Base-by-base conservation (phyloP, 148 eudicot species). In the Rhododendron kiyosumense region DNA sequence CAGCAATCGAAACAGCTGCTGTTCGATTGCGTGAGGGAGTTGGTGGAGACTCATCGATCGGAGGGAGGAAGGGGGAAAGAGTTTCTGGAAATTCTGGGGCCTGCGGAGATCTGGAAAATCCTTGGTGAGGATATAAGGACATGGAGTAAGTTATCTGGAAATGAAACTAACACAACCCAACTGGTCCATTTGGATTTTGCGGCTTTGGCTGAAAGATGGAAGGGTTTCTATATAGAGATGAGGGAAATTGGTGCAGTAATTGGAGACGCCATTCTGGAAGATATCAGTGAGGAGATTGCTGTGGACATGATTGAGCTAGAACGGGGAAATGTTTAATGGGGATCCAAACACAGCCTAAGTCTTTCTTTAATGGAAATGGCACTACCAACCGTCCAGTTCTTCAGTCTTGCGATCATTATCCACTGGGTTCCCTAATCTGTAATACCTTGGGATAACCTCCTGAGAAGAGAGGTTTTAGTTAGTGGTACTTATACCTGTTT, bases 11-110 rank as follows among this genome's bases (percentile, higher is more conserved):
- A 89, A 54, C 92, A 92, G 85, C 86, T 95, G 49, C 86, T 95
- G 49, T 88, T 95, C 24, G 98, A 94, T 43, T 93, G 92, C 54
- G 90, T 93, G 82, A 87, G 90, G 86, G 97, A 94, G 43, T 86
- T 89, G 8, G 83, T 91, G 4, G 97, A 92, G 83, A 81, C 76
- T 34, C 88, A 81, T 28, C 84, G 73, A 36, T 85, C 75, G 41
- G 86, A 82, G 61, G 67, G 38, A 52, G 85, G 57, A 81, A 78
- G 75, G 43, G 43, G 59, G 2, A 41, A 84, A 76, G 88, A 86
- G 12, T 84, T 86, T 20, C 82, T 89, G 38, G 78, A 75, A 63
- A 57, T 86, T 12, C 71, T 91, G 83, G 94, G 89, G 36, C 65
- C 94, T 17, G 92, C 90, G n/a, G 92, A 92, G 75, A 86, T 93